Base-by-base conservation (phyloP, 805 yeast genomes). In the Ogataea neopini region DNA sequence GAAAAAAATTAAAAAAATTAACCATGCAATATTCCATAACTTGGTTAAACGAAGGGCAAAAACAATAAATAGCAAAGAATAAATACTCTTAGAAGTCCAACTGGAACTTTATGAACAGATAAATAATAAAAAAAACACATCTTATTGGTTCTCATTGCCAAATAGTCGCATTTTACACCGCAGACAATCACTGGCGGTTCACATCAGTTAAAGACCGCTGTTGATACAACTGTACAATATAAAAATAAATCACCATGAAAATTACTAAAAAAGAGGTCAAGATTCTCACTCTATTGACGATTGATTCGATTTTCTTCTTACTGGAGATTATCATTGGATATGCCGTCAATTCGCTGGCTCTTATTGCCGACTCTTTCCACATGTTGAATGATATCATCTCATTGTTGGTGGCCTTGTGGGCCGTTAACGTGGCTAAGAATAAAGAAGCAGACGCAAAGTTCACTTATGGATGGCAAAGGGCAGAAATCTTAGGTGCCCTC, bases 381-480 rank as follows among this genome's bases (percentile, higher is more conserved):
- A 94, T 94, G 98, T 75, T 92, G 54, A 92, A 94, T 70, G 99
- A 92, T 69, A 88, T 92, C 46, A 82, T 92, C 49, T 89, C 97
- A 1, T 73, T 92, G 29, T 54, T 91, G 15, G 90, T 92, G 43
- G 99, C 99, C 0, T 72, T 91, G 26, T 92, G 97, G 97, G 99
- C 99, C 0, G 98, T 94, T 17, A 80, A 80, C 52, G 96, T 90
- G 10, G 90, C 97, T 44, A 86, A 86, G 58, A 81, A 80, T 33
- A 79, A 82, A 59, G 81, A 83, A 23, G 94, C 96, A 1, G 94
- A 89, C 64, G 84, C 94, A 2, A 84, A 83, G 48, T 92, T 88
- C 70, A 94, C 98, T 2, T 92, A 94, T 61, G 99, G 99, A 14
- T 89, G 97, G 96, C 96, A 92, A 67, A 77, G 99, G 57, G 98